Percentiles rank a stretch among this genome's conserved stretches.
Evolutionary conservation across 1,139 yeast species (phyloP).

Genomic region (Protomyces pachydermus): DNA sequence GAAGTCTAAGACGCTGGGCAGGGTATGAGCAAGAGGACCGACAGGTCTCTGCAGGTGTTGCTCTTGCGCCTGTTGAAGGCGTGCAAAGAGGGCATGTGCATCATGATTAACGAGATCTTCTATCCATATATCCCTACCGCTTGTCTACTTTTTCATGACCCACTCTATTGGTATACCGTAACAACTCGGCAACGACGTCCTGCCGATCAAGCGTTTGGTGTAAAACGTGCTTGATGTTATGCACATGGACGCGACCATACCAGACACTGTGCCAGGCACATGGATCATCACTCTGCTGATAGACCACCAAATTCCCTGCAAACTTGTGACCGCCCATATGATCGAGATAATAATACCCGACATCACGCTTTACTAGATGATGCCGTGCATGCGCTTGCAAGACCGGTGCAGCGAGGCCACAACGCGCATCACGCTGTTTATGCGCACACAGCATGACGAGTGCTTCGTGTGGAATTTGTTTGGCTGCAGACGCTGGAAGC

Average conservation of each 20-base stretch:
- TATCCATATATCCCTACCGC: neutral
- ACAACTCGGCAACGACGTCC: neutral
- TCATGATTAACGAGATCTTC: neutral
- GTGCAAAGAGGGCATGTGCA: neutral
- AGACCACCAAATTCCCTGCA: conserved; percentile 5
- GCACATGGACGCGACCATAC: conserved; percentile 11
- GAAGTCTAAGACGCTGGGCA: neutral
- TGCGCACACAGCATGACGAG: conserved; percentile 10
- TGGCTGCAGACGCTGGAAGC: neutral
- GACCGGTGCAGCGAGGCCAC: conserved; percentile 4
- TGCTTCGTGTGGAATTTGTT: neutral
- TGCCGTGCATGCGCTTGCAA: neutral
- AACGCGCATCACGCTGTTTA: conserved; percentile 3
- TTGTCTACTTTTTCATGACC: neutral
- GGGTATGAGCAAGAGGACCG: neutral
- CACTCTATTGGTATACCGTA: conserved; percentile 2
- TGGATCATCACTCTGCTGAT: neutral
- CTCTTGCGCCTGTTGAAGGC: neutral
- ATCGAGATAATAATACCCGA: neutral
- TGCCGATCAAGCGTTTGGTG: neutral
- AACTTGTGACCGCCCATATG: conserved; percentile 23
- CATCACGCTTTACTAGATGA: neutral
- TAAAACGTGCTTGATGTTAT: conserved; percentile 1
- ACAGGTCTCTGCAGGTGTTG: neutral
- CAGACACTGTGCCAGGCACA: conserved; percentile 13